phyloP scores from a whole-genome alignment of 1,284 basidiomycete species.

The Leccinum pseudoinsigne region DNA sequence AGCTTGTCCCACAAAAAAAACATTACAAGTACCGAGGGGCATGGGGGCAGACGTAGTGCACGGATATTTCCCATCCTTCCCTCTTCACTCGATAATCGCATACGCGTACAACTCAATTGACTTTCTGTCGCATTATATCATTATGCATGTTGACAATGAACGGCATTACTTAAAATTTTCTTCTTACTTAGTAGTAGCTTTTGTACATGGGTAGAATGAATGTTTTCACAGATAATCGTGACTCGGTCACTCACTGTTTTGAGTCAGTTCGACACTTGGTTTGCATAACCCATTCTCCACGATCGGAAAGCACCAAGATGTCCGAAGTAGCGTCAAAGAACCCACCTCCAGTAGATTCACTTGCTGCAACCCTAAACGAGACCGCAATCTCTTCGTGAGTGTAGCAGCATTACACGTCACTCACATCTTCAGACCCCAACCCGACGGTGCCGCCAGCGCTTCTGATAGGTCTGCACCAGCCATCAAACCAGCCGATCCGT shows the following conservation, averaged over 20 bases:
- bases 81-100: conserved; percentile 29
- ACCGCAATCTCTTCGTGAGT: conserved; percentile 25
- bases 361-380: conserved; percentile 17
- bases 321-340: conserved; percentile 8
- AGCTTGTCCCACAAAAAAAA: conserved; percentile 14
- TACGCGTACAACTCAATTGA: conserved; percentile 29
- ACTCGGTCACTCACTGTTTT: conserved; percentile 2
- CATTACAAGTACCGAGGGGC: conserved; percentile 31
- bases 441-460: not conserved
- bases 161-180: conserved; percentile 12
- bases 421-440: conserved; percentile 14
- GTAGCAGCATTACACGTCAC: not conserved
- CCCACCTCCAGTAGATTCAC: conserved; percentile 9
- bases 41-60: conserved; percentile 41
- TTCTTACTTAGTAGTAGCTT: not conserved
- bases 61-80: conserved; percentile 35
- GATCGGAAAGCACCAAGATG: conserved; percentile 10
- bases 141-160: conserved; percentile 26
- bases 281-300: not conserved
- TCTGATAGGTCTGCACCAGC: conserved; percentile 10
- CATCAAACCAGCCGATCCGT: conserved; percentile 37
- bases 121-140: conserved; percentile 30
- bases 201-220: conserved; percentile 14
- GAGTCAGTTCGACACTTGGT: not conserved
- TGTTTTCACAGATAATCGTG: not conserved